Evolutionary conservation across 1,284 basidiomycete genomes (phyloP).

Genomic region (Inonotus hispidus): DNA sequence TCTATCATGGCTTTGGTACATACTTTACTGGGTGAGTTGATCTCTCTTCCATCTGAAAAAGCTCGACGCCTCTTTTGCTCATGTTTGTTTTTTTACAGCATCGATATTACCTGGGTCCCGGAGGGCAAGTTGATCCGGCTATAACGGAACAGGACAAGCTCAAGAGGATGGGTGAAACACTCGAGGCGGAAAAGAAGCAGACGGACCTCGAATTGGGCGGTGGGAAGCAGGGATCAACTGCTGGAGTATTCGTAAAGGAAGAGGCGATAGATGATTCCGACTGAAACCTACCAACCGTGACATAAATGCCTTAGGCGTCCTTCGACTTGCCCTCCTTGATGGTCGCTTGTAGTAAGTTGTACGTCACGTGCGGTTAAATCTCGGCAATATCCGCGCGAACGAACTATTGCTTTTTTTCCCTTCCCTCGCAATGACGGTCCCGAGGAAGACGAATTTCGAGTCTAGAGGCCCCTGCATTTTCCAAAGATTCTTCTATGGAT

Average conservation of each 20-base stretch:
- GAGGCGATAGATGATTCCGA: neutral
- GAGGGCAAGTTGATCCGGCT: neutral
- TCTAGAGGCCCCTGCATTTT: no score
- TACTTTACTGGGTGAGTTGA: constrained; percentile 20
- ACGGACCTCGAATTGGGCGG: neutral
- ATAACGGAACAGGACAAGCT: neutral
- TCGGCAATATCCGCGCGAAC: no score
- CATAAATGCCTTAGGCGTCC: no score
- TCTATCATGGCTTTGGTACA: constrained; percentile 22
- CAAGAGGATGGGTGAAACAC: neutral
- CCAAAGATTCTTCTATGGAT: no score
- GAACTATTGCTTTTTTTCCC: no score
- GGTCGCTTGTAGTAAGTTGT: no score
- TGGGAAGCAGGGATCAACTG: neutral
- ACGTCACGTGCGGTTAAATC: no score
- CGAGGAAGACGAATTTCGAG: no score
- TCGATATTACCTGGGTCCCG: constrained; percentile 16
- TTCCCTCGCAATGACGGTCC: no score
- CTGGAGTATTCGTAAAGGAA: neutral
- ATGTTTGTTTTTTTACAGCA: constrained; percentile 10
- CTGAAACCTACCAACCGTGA: neutral
- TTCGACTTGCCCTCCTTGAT: no score
- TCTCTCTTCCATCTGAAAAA: neutral
- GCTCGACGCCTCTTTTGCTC: neutral
- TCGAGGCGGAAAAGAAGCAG: neutral